These are phyloP conservation scores for Picea sitchensis DNA, from an alignment of 75 land plant species.

Conservation along the genomic window DNA sequence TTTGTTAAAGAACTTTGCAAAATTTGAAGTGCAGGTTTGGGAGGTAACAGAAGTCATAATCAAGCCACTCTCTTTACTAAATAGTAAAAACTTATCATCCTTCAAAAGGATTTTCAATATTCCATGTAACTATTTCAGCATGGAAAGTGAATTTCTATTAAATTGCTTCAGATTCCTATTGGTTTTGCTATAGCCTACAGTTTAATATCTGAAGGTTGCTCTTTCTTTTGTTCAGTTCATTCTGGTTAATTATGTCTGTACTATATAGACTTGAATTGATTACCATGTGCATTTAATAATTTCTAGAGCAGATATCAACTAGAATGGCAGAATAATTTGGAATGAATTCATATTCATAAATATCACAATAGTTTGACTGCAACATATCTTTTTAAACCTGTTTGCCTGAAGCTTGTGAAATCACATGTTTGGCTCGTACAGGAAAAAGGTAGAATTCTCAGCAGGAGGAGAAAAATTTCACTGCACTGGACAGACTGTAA, in stretches of 20 bases:
- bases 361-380: not conserved
- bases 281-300: not conserved
- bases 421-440: conserved; percentile 18
- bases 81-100: no score
- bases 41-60: no score
- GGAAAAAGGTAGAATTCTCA: conserved; percentile 73
- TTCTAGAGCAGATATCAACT: no score
- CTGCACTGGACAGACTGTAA: conserved; percentile 64
- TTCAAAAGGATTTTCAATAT: not conserved
- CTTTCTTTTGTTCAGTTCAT: not conserved
- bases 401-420: not conserved
- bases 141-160: not conserved
- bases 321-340: not conserved
- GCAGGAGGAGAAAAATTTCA: conserved; percentile 74
- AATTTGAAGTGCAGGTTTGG: no score
- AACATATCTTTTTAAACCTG: not conserved
- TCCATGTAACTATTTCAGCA: not conserved
- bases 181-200: not conserved
- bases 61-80: no score
- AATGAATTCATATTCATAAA: not conserved
- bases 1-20: no score
- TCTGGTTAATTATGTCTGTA: not conserved
- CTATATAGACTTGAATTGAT: not conserved
- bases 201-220: not conserved
- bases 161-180: not conserved